Evolutionary conservation across 371 early-diverging fungal species (phyloP).

Genomic region (Circinella minor): DNA sequence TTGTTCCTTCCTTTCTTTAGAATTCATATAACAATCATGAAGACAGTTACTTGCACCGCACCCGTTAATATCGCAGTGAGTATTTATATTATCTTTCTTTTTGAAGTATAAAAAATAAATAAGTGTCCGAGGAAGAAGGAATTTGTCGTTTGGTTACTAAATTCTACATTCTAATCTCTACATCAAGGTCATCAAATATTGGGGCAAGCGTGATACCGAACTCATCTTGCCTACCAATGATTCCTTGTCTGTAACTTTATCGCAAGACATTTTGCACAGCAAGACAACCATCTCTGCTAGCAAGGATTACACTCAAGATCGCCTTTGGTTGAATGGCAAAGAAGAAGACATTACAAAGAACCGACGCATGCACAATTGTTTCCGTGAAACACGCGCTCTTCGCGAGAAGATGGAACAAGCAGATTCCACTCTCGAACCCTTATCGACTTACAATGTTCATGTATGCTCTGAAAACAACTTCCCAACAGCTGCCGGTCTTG

Average conservation of each 20-base stretch:
- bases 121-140: not conserved
- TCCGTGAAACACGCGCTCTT: constrained; percentile 80
- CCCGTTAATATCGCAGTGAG: constrained; percentile 98
- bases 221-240: constrained; percentile 96
- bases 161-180: too few relatives aligned
- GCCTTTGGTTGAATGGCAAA: constrained; percentile 94
- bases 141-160: too few relatives aligned
- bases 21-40: constrained; percentile 30
- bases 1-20: not conserved
- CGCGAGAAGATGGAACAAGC: constrained; percentile 73
- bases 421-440: constrained; percentile 47
- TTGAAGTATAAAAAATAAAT: not conserved
- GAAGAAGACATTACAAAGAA: constrained; percentile 84
- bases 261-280: constrained; percentile 93
- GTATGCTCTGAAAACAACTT: constrained; percentile 97
- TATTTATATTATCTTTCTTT: not conserved
- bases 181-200: constrained; percentile 88
- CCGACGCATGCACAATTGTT: constrained; percentile 85
- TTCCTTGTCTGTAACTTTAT: constrained; percentile 96
- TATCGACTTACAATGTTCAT: constrained; percentile 72
- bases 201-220: constrained; percentile 95
- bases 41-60: constrained; percentile 86
- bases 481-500: constrained; percentile 99
- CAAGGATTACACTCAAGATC: constrained; percentile 65
- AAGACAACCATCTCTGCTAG: constrained; percentile 88